These are phyloP conservation scores for Vaccinium macrocarpon DNA, from an alignment of 148 eudicot species.

Conservation along the genomic window DNA sequence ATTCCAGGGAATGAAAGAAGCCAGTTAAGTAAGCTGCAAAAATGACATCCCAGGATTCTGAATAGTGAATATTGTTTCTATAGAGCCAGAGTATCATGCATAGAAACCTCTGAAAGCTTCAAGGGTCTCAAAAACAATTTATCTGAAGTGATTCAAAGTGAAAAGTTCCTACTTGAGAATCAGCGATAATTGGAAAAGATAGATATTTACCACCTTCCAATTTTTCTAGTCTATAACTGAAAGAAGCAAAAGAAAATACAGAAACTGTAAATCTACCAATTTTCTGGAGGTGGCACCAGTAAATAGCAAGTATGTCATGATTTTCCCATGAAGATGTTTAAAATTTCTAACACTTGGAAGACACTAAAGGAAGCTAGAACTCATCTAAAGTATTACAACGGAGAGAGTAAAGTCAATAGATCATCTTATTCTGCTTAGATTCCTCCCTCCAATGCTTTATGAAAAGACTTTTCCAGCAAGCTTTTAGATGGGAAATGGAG, in stretches of 20 bases:
- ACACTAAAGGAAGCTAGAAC: not conserved
- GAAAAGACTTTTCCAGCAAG: not conserved
- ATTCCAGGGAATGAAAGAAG: not conserved
- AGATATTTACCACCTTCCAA: not conserved
- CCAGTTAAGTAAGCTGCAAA: not conserved
- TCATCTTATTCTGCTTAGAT: not conserved
- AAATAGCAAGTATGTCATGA: conserved; percentile 5
- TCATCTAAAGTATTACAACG: not conserved
- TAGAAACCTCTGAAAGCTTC: not conserved
- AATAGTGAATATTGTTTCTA: not conserved
- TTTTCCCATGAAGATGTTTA: not conserved
- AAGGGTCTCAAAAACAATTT: not conserved
- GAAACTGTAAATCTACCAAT: not conserved
- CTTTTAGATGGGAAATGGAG: not conserved
- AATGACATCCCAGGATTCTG: not conserved
- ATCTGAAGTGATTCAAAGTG: not conserved
- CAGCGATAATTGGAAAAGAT: not conserved
- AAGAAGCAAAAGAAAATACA: not conserved
- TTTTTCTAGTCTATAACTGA: not conserved
- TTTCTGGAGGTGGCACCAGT: not conserved
- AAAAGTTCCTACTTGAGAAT: not conserved
- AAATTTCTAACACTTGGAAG: not conserved
- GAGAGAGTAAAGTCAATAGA: not conserved
- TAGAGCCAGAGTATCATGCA: not conserved
- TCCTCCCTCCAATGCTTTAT: not conserved